phyloP scores from a whole-genome alignment of 345 rosid species.

The Gossypium mustelinum region DNA sequence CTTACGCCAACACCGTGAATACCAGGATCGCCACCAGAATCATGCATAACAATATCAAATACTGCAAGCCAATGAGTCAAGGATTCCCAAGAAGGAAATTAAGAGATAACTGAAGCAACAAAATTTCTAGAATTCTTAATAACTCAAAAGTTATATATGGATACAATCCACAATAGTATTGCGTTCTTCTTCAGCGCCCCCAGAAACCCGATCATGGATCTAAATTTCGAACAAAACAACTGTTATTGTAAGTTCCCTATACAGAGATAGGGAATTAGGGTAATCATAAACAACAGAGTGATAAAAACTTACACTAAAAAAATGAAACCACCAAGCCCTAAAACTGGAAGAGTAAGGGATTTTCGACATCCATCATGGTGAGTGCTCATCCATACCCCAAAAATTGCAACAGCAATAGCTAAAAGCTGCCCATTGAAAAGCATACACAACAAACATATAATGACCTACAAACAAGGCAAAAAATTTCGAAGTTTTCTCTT shows the following conservation, averaged over 20 bases:
- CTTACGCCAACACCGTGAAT: conserved; percentile 96
- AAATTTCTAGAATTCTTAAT: background rate
- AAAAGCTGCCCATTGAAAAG: conserved; percentile 53
- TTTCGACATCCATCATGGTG: conserved; percentile 79
- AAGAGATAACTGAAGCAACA: conserved; percentile 8
- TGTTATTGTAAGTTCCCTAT: background rate
- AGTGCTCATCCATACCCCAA: conserved; percentile 96
- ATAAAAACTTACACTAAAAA: conserved; percentile 54
- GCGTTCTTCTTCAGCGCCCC: conserved; percentile 82
- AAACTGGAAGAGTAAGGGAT: conserved; percentile 78
- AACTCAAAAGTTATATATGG: conserved; percentile 35
- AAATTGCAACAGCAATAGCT: conserved; percentile 63
- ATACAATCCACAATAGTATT: conserved; percentile 89
- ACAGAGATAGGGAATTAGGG: background rate
- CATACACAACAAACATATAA: conserved; percentile 3
- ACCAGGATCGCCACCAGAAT: conserved; percentile 73
- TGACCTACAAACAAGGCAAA: background rate
- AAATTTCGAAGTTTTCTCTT: background rate
- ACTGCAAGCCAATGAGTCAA: conserved; percentile 62
- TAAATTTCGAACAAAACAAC: conserved; percentile 23
- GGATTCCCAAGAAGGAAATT: conserved; percentile 15
- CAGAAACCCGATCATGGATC: conserved; percentile 88
- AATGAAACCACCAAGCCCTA: conserved; percentile 78
- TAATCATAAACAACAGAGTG: conserved; percentile 10
- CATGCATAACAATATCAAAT: conserved; percentile 60